Base-by-base conservation (phyloP, 257 asterid genomes). In the Penstemon barbatus region DNA sequence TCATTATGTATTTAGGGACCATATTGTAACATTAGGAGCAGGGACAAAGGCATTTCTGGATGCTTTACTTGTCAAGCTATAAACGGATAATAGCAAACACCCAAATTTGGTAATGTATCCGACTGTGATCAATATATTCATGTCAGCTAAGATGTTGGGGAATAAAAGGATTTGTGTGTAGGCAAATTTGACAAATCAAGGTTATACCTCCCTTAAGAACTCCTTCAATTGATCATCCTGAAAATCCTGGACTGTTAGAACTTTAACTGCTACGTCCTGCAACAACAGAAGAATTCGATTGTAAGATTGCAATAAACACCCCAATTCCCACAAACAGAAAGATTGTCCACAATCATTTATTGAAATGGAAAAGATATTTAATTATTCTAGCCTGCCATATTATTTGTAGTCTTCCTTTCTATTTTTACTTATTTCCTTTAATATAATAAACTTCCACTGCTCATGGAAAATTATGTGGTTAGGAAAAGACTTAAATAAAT, bases 231-330 rank as follows among this genome's bases (percentile, higher is more conserved):
- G 96, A 76, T 94, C 97, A 54, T 91, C 97, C n/a, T 80, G 90
- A 73, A 94, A 88, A 79, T 94, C 97, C 80, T 94, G 97, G 62
- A 85, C 15, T 3, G 82, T 81, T 48, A 94, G 84, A 72, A 94
- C 91, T 83, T 94, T 94, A 41, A 91, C 97, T 44, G 99, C 99
- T 67, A 94, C 99, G 71, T 94, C 99, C 99, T 94, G 90, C 77
- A 75, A 71, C 4, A 36, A 46, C 54, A 37, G 53, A 53, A 61
- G 38, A 51, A 65, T 33, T 65, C 68, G 36, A 54, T n/a, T 63
- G 55, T 11, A 51, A 33, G 11, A 41, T 18, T 10, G 53, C 25
- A 40, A 7, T 10, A 51, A 62, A 8, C 57, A 10, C 59, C 56
- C 44, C 60, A 57, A 50, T 66, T 8, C 58, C 7, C 62, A 52